Conservation (phyloP, 805 yeast genomes). For the Monosporozyma yasuniensis region DNA sequence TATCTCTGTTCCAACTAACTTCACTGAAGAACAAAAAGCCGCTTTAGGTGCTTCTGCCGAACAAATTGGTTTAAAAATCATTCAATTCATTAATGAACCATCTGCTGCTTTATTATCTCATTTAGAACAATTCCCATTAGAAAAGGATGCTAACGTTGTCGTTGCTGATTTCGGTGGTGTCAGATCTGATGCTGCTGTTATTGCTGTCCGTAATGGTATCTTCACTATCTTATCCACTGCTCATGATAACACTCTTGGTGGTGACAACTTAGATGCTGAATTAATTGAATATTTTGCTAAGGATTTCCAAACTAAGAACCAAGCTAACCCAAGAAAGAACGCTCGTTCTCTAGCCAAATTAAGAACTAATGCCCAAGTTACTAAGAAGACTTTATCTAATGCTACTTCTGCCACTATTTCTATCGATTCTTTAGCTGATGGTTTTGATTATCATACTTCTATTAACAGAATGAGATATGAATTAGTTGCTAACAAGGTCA, state of each 20-base stretch:
- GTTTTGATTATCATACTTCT: slow-evolving; percentile 85
- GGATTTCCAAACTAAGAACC: slow-evolving; percentile 86
- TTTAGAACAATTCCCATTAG: slow-evolving; percentile 38
- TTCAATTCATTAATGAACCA: slow-evolving; percentile 89
- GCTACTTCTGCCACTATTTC: slow-evolving; percentile 85
- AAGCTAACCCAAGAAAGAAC: slow-evolving; percentile 69
- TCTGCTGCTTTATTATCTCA: slow-evolving; percentile 85
- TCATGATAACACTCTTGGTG: slow-evolving; percentile 79
- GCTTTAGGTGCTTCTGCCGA: slow-evolving; percentile 53
- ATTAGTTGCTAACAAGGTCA: slow-evolving; percentile 69
- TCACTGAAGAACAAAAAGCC: slow-evolving; percentile 61
- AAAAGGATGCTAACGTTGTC: slow-evolving; percentile 37
- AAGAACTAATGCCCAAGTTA: slow-evolving; percentile 67
- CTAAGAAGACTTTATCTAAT: slow-evolving; percentile 87
- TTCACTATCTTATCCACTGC: slow-evolving; percentile 80
- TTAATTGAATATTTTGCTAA: slow-evolving; percentile 78
- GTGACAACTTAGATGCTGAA: slow-evolving; percentile 73
- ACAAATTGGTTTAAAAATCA: slow-evolving; percentile 66
- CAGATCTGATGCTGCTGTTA: slow-evolving; percentile 89
- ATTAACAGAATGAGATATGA: slow-evolving; percentile 93
- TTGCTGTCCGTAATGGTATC: slow-evolving; percentile 90
- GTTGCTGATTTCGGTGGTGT: slow-evolving; percentile 97
- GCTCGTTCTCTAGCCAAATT: slow-evolving; percentile 86
- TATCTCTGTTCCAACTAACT: slow-evolving; percentile 84
- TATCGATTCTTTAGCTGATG: slow-evolving; percentile 89